These are phyloP conservation scores for Tolypocladium tundrense DNA, from an alignment of 2,329 filamentous ascomycete species.

Conservation along the genomic window DNA sequence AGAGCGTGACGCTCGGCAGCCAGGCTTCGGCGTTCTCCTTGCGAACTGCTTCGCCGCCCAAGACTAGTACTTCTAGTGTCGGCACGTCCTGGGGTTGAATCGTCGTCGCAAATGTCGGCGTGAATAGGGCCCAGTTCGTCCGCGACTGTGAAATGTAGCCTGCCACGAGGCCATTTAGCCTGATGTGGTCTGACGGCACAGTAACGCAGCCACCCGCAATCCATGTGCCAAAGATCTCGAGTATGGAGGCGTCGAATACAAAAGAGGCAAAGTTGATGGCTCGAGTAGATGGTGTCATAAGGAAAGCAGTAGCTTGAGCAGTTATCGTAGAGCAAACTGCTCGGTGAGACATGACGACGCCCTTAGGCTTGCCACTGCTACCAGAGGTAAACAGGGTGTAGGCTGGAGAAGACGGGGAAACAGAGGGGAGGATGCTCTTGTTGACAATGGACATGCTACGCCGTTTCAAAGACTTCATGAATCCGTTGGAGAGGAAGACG, in stretches of 20 bases:
- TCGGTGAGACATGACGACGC: not conserved
- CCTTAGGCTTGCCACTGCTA: conserved; percentile 44
- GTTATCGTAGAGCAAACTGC: not conserved
- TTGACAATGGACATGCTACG: not conserved
- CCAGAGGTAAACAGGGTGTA: conserved; percentile 45
- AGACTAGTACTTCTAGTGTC: not conserved
- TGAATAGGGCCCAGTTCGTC: conserved; percentile 1
- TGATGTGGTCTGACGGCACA: conserved; percentile 2
- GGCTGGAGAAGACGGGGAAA: not conserved
- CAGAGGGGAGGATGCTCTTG: not conserved
- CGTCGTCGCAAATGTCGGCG: conserved; percentile 3
- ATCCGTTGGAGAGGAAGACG: not conserved
- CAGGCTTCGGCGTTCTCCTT: not conserved
- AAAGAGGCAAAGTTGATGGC: conserved; percentile 1
- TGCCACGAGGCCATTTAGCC: conserved; percentile 1
- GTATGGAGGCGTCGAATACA: conserved; percentile 6
- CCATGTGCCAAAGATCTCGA: not conserved
- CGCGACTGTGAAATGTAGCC: conserved; percentile 1
- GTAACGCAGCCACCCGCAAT: conserved; percentile 2
- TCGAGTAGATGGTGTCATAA: conserved; percentile 1
- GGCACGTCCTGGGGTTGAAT: not conserved
- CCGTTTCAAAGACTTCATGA: not conserved
- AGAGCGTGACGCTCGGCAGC: not conserved
- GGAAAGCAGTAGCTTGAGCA: not conserved
- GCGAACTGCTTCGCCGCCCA: not conserved